Evolutionary conservation across 2,329 filamentous ascomycete species (phyloP), one percentile per base, ranked within the genome.

Genomic region (Chaetomiaceae sp.): DNA sequence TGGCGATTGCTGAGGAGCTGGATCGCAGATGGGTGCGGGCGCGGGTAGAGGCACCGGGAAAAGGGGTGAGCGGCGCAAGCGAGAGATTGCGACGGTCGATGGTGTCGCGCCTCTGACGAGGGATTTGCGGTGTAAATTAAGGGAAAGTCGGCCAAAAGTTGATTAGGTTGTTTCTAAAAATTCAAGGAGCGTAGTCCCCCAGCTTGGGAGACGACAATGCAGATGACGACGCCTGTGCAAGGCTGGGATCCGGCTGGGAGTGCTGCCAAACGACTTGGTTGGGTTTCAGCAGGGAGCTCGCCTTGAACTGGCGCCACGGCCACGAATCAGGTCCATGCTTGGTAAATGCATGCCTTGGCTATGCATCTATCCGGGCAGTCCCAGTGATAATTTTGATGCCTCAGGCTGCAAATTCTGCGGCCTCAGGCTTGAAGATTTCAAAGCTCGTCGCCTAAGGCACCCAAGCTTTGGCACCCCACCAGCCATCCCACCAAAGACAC

Each of bases 211-310:
- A 41, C 38, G 16, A 44, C 25, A 40, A 30, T 27, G 42, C 19
- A 35, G 52, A 55, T 52, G 53, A 55, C 53, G 53, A 55, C 35
- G 48, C 48, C 52, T 48, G 44, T 41, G 48, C 35, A 40, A 55
- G 52, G 48, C 52, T 48, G 52, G 44, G 41, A 13, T 42, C 35
- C 35, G 40, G 27, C 43, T 45, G 39, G 20, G 39, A 6, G 25
- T 27, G 33, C 44, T n/a, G 10, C 34, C 34, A 37, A 37, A 9
- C 23, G 10, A 12, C 30, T n/a, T 33, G 13, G 37, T 39, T 37
- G 34, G 37, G 37, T 39, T 39, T 19, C 9, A 7, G 37, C n/a
- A 17, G 19, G 8, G 12, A 13, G 37, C 20, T 38, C 5, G 25
- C n/a, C n/a, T n/a, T n/a, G n/a, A n/a, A n/a, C n/a, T n/a, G n/a